Evolutionary conservation across 2,329 filamentous ascomycete genomes (phyloP).

Genomic region (Fusarium sp.): DNA sequence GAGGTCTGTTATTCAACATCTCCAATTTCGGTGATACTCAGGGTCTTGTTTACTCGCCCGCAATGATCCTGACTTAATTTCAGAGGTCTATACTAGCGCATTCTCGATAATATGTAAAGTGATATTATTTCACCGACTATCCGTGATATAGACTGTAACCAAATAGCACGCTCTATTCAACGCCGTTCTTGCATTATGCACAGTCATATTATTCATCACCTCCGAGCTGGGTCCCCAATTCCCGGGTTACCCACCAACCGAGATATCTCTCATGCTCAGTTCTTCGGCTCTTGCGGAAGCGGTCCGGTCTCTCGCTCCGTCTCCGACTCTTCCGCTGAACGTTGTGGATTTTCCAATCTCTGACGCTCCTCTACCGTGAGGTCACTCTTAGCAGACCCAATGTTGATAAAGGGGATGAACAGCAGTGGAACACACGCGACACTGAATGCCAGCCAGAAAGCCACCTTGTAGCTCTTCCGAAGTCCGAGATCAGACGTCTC

Average conservation of each 20-base stretch:
- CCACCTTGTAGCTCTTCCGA: constrained; percentile 43
- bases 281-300: constrained; percentile 21
- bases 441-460: constrained; percentile 44
- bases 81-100: background rate
- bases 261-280: constrained; percentile 6
- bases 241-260: constrained; percentile 4
- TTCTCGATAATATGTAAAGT: background rate
- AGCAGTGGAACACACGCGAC: constrained; percentile 36
- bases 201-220: constrained; percentile 4
- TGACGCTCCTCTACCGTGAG: constrained; percentile 43
- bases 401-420: constrained; percentile 38
- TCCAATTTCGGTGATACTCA: constrained; percentile 1
- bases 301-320: constrained; percentile 12
- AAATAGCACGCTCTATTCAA: background rate
- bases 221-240: constrained; percentile 7
- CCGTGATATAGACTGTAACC: background rate
- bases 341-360: constrained; percentile 31
- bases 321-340: constrained; percentile 13
- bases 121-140: constrained; percentile 2
- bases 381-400: constrained; percentile 45
- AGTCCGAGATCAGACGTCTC: constrained; percentile 53
- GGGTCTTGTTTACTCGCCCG: background rate
- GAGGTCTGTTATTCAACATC: background rate
- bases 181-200: constrained; percentile 6
- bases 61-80: background rate